These are phyloP conservation scores for Colletotrichum liaoningense DNA, from an alignment of 2,329 filamentous ascomycete genomes.

Conservation along the genomic window DNA sequence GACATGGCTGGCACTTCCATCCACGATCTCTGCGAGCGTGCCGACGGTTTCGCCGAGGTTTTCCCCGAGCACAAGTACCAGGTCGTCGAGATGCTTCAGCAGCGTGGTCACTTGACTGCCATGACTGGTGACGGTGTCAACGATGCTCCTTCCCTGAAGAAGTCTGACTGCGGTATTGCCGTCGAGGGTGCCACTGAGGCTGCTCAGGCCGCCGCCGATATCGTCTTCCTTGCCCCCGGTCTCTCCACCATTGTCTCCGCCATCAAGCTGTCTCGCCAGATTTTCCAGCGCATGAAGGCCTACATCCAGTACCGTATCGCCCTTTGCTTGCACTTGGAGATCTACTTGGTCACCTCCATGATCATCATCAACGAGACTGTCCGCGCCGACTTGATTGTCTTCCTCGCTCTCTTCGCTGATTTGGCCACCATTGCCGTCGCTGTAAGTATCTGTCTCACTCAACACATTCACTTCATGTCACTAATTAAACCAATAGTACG, in stretches of 20 bases:
- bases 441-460: constrained; percentile 8
- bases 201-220: constrained; percentile 78
- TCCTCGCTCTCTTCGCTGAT: constrained; percentile 84
- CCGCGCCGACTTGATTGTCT: constrained; percentile 78
- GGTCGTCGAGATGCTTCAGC: constrained; percentile 81
- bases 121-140: constrained; percentile 85
- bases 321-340: constrained; percentile 78
- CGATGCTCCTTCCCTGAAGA: constrained; percentile 81
- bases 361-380: constrained; percentile 85
- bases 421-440: constrained; percentile 82
- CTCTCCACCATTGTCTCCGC: constrained; percentile 78
- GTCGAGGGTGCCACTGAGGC: constrained; percentile 79
- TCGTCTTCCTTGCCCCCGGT: constrained; percentile 80
- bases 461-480: not conserved
- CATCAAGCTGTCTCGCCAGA: constrained; percentile 80
- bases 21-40: constrained; percentile 81
- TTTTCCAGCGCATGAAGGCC: constrained; percentile 83
- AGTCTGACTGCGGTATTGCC: constrained; percentile 80
- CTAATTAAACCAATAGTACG: constrained; percentile 58
- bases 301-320: constrained; percentile 84
- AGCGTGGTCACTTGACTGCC: constrained; percentile 78
- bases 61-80: constrained; percentile 82
- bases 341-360: constrained; percentile 83
- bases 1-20: constrained; percentile 79
- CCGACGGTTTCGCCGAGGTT: constrained; percentile 79